Evolutionary conservation across 192 early-diverging fungal species (phyloP), one percentile per base, ranked within the genome.

Genomic region (Backusella tuberculispora): DNA sequence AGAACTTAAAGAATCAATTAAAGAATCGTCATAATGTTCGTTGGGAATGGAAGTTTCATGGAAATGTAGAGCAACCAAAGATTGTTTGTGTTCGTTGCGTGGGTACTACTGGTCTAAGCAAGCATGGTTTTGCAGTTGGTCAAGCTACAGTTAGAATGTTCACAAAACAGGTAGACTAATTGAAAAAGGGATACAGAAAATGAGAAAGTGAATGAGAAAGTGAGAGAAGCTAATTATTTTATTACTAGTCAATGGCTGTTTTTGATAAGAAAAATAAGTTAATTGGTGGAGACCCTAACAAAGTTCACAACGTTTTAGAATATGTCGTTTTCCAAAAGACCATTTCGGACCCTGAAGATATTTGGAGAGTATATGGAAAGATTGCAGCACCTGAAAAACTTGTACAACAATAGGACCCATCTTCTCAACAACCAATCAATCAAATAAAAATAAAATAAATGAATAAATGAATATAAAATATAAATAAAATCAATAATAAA

Each of bases 261-360:
- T 88, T 78, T 72, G 78, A 85, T 76, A 83, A 83, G 48, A 81
- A 83, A 75, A 79, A 85, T 67, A 82, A 78, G 19, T 47, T 82
- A 63, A 76, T 83, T 48, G 79, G 74, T 21, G 86, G 88, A 40
- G 83, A 80, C 77, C 74, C 85, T 42, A 80, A 86, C 37, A 90
- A 86, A 74, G 74, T 87, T 5, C 81, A 84, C 43, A 84, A 83
- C 72, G 85, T 93, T n/a, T 68, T 82, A 2, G 90, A 92, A 76
- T 93, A 92, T 71, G 78, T 92, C 60, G 91, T 92, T 5, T 89
- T 92, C 78, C 92, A 92, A 75, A 78, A 90, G 40, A 76, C 84
- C 13, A 80, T 93, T 38, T 79, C 84, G 2, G 88, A 92, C 47
- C 80, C 82, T n/a, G 77, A 79, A 5, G 87, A 87, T 26, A 85